Percentiles rank a stretch among this genome's conserved stretches.
Evolutionary conservation across 805 yeast species (phyloP).

Genomic region (Nadsonia fulvescens): DNA sequence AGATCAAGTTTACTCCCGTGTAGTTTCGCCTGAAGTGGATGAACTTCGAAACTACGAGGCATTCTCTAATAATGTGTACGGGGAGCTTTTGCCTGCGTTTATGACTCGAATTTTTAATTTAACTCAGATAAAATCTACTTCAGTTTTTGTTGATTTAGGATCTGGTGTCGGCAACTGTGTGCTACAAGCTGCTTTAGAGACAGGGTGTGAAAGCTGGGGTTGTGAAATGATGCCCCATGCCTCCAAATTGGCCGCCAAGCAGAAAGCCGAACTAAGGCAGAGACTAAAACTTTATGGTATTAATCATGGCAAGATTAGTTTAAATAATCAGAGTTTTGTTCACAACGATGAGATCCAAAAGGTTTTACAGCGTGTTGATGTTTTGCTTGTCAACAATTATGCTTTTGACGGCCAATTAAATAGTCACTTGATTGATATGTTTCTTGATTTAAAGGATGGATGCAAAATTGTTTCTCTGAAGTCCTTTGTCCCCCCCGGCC

Average conservation of each 20-base stretch:
- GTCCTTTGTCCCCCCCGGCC: slow-evolving; percentile 62
- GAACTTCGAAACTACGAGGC: slow-evolving; percentile 59
- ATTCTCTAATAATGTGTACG: slow-evolving; percentile 79
- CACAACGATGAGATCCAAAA: slow-evolving; percentile 38
- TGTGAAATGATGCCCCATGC: slow-evolving; percentile 83
- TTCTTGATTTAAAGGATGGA: slow-evolving; percentile 50
- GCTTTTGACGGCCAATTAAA: slow-evolving; percentile 65
- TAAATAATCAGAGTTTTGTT: slow-evolving; percentile 57
- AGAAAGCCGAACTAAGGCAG: slow-evolving; percentile 35
- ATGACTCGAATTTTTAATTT: slow-evolving; percentile 45
- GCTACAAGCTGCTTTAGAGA: slow-evolving; percentile 74
- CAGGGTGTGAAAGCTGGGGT: slow-evolving; percentile 72
- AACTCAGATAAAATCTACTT: slow-evolving; percentile 33
- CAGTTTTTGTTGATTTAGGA: slow-evolving; percentile 72
- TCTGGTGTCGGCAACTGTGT: slow-evolving; percentile 91
- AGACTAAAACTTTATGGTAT: slow-evolving; percentile 51
- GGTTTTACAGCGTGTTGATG: slow-evolving; percentile 43
- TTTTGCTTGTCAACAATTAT: slow-evolving; percentile 67
- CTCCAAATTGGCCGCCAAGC: slow-evolving; percentile 44
- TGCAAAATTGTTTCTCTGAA: slow-evolving; percentile 64
- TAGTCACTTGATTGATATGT: slow-evolving; percentile 42
- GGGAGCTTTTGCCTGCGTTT: slow-evolving; percentile 71
- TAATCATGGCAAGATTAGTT: slow-evolving; percentile 32
- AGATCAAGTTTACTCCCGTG: slow-evolving; percentile 54
- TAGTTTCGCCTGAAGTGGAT: slow-evolving; percentile 56